A percentile compares a stretch with the other conserved stretches of the same genome.
These are phyloP conservation scores for Melaleuca alternifolia DNA, from an alignment of 345 rosid genomes.

Conservation along the genomic window DNA sequence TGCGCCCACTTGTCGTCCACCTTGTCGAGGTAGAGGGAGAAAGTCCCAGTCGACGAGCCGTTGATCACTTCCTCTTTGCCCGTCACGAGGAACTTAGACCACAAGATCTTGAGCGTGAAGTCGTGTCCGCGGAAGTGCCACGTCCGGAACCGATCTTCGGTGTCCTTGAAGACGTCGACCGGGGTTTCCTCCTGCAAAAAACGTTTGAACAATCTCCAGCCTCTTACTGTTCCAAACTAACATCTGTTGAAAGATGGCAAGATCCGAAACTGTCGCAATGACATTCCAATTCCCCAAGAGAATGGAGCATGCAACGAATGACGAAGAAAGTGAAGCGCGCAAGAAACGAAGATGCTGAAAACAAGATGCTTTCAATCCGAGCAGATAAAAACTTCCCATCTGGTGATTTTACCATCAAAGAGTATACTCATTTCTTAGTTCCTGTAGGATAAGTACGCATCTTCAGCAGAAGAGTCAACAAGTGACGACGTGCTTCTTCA, in stretches of 20 bases:
- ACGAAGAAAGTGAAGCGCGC: not conserved
- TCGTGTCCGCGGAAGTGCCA: conserved; percentile 61
- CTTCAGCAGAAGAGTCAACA: not conserved
- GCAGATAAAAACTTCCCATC: not conserved
- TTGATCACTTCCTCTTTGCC: conserved; percentile 42
- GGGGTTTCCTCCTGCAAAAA: conserved; percentile 60
- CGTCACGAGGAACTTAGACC: conserved; percentile 56
- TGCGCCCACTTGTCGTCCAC: conserved; percentile 39
- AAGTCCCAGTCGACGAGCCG: conserved; percentile 33
- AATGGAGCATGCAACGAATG: too few species aligned
- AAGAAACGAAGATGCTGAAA: not conserved
- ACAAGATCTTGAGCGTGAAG: conserved; percentile 52
- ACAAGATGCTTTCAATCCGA: not conserved
- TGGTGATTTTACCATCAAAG: not conserved
- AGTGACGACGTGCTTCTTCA: not conserved
- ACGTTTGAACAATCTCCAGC: not conserved
- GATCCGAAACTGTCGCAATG: not conserved
- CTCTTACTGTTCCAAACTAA: not conserved
- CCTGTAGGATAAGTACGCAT: not conserved
- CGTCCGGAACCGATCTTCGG: conserved; percentile 44
- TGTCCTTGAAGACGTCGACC: conserved; percentile 33
- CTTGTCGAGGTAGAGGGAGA: conserved; percentile 30
- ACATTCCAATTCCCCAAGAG: not conserved
- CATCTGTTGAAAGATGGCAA: not conserved
- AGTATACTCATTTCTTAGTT: not conserved